phyloP scores from a whole-genome alignment of 2,329 filamentous ascomycete species.

The Tolypocladium album region DNA sequence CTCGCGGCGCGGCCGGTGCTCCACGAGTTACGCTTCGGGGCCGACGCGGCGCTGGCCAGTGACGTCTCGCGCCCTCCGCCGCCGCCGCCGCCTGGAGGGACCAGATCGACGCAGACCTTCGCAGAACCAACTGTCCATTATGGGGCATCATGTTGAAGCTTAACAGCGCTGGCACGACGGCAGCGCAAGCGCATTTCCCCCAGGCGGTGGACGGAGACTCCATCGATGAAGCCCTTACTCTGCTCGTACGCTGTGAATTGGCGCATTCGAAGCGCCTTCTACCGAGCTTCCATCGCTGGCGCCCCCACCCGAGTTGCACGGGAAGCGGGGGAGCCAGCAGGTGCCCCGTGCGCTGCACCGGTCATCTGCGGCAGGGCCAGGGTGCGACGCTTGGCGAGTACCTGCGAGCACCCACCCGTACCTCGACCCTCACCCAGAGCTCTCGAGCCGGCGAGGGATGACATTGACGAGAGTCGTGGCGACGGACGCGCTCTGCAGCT shows the following conservation, averaged over 20 bases:
- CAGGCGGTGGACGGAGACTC: not conserved
- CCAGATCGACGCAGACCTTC: not conserved
- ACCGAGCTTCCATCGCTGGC: not conserved
- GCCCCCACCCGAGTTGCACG: not conserved
- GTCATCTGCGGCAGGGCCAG: not conserved
- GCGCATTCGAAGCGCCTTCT: not conserved
- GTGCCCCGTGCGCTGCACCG: not conserved
- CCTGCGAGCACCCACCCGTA: too few species aligned
- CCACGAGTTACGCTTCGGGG: not conserved
- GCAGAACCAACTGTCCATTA: not conserved
- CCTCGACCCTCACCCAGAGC: too few species aligned
- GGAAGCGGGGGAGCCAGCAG: not conserved
- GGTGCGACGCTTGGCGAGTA: too few species aligned
- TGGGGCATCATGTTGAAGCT: not conserved
- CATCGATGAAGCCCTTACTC: not conserved
- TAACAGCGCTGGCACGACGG: not conserved
- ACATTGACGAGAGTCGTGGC: too few species aligned
- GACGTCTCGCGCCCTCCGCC: too few species aligned
- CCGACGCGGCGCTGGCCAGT: too few species aligned
- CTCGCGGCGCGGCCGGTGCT: not conserved
- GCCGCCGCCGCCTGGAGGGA: too few species aligned
- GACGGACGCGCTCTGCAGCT: too few species aligned
- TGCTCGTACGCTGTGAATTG: not conserved
- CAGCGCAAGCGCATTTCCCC: not conserved
- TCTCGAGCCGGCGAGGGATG: too few species aligned